Conservation (phyloP, 768 basidiomycete genomes). For the Punctularia strigosozonata region DNA sequence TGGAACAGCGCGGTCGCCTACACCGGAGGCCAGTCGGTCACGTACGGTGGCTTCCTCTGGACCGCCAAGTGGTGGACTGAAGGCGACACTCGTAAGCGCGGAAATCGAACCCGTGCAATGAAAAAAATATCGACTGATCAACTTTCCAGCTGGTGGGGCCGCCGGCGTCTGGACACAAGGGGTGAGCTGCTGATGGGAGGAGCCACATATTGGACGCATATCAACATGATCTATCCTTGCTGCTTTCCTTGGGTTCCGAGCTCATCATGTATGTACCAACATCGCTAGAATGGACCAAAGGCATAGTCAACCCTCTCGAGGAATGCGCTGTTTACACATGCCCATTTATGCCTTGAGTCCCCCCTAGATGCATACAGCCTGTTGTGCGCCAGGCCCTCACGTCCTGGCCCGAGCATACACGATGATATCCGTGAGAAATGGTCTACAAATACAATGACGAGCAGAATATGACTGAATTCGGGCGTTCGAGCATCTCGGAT, state of each 20-base stretch:
- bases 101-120: neutral
- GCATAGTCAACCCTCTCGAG: too few relatives aligned
- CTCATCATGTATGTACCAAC: too few relatives aligned
- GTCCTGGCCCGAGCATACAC: too few relatives aligned
- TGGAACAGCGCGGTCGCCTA: constrained; percentile 29
- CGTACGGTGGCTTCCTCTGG: constrained; percentile 44
- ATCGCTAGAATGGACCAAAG: too few relatives aligned
- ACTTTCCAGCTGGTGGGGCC: constrained; percentile 9
- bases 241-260: too few relatives aligned
- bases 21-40: constrained; percentile 31
- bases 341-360: too few relatives aligned
- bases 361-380: too few relatives aligned
- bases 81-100: constrained; percentile 37
- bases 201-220: too few relatives aligned
- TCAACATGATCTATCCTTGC: too few relatives aligned
- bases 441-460: constrained; percentile 68
- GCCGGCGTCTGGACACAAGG: constrained; percentile 45
- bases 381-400: too few relatives aligned
- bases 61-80: constrained; percentile 55
- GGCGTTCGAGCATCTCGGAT: constrained; percentile 86
- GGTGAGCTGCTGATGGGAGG: constrained; percentile 31
- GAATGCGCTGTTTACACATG: too few relatives aligned
- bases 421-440: neutral
- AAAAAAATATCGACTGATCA: constrained; percentile 2
- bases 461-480: constrained; percentile 89